phyloP scores from a whole-genome alignment of 768 basidiomycete species.

The Hygrophorus russula region DNA sequence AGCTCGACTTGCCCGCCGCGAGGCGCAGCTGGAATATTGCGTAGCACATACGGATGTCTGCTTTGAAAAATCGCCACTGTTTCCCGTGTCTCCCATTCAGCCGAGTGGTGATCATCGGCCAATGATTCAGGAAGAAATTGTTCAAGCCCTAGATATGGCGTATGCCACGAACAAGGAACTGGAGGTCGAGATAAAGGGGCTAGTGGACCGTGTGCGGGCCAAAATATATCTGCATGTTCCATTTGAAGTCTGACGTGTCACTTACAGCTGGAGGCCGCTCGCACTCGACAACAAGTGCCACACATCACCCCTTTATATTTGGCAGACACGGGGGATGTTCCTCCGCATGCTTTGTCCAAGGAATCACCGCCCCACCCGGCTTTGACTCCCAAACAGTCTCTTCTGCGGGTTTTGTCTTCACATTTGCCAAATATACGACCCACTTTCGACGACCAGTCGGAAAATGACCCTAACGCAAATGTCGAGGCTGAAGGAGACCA shows the following conservation, averaged over 20 bases:
- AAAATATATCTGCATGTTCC: neutral
- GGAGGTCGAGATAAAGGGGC: slow-evolving; percentile 31
- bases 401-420: too few relatives aligned
- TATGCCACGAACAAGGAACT: slow-evolving; percentile 29
- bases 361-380: too few relatives aligned
- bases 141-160: slow-evolving; percentile 26
- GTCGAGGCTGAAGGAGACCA: neutral
- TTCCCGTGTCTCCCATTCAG: neutral
- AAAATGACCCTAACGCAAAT: neutral
- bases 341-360: too few relatives aligned
- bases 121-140: slow-evolving; percentile 26
- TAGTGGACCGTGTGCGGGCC: slow-evolving; percentile 23
- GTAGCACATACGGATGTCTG: slow-evolving; percentile 10
- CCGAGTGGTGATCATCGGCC: neutral
- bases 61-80: slow-evolving; percentile 2
- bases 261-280: slow-evolving; percentile 13
- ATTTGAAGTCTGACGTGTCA: too few relatives aligned
- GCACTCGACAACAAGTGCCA: too few relatives aligned
- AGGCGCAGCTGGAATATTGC: slow-evolving; percentile 38
- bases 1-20: slow-evolving; percentile 45
- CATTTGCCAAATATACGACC: too few relatives aligned
- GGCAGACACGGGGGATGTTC: too few relatives aligned
- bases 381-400: too few relatives aligned
- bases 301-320: too few relatives aligned
- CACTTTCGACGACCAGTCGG: neutral